These are phyloP conservation scores for Suillus occidentalis DNA, from an alignment of 768 basidiomycete species.

Conservation along the genomic window DNA sequence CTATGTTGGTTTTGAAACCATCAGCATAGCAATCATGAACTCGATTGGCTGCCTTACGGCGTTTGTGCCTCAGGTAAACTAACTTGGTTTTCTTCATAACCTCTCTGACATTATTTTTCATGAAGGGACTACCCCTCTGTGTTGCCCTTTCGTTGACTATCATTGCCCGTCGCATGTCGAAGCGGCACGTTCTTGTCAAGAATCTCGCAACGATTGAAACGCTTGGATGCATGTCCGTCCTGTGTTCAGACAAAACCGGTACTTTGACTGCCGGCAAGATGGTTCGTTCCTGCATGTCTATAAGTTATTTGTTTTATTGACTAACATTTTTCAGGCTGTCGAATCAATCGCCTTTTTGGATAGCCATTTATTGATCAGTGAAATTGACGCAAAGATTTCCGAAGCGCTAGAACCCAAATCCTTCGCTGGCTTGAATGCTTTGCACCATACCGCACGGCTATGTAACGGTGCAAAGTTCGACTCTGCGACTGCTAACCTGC, in stretches of 20 bases:
- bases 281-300: constrained; percentile 24
- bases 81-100: neutral
- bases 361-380: constrained; percentile 18
- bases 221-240: constrained; percentile 49
- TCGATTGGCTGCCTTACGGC: constrained; percentile 41
- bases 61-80: constrained; percentile 39
- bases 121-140: constrained; percentile 39
- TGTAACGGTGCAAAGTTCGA: constrained; percentile 61
- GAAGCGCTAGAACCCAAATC: constrained; percentile 11
- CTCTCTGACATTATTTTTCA: neutral
- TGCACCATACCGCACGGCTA: constrained; percentile 47
- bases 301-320: neutral
- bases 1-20: constrained; percentile 36
- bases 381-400: constrained; percentile 18
- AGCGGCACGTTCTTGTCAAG: constrained; percentile 48
- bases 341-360: constrained; percentile 41
- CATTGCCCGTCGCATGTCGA: constrained; percentile 48
- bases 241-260: constrained; percentile 59
- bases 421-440: constrained; percentile 25
- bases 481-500: constrained; percentile 22
- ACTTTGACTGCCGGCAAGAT: constrained; percentile 51
- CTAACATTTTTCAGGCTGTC: constrained; percentile 32
- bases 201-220: constrained; percentile 55
- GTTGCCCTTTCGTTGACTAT: constrained; percentile 54
- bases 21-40: constrained; percentile 37